Base-by-base conservation (phyloP, 179 eudicot genomes). In the Silene coronaria region DNA sequence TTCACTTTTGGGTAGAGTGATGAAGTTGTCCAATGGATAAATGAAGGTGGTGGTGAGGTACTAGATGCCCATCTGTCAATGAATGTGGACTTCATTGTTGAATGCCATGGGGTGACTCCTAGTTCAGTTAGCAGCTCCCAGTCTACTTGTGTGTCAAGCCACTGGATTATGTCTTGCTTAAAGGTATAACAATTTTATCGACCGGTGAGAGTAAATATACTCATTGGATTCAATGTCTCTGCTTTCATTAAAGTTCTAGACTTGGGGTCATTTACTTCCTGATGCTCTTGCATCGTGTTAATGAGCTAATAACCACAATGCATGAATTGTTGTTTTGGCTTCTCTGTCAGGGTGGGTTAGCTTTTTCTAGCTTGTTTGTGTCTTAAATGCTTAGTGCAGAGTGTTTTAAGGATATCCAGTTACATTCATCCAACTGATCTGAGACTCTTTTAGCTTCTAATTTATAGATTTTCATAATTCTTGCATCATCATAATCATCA, bases 111-210 rank as follows among this genome's bases (percentile, higher is more conserved):
- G 76, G 84, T 79, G 58, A 65, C 80, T 76, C 74, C 83, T 38
- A 75, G 38, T 76, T 77, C 72, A 34, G 46, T 79, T 77, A 77
- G 79, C 78, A 59, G 61, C 70, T 78, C 75, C 58, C 83, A 77
- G 74, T 80, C 86, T 76, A 75, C 80, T 65, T 78, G 73, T 72
- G 92, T 92, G 73, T 91, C 99, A 77, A 87, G 86, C 76, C 99
- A 95, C 81, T 95, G 99, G 99, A 73, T 95, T 79, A 85, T 87
- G 53, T 85, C 91, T 73, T 95, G 97, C 81, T 80, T 90, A 75
- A 87, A 89, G 93, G 99, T 95, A 89, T 42, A 42, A 11, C 30
- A 32, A 38, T 58, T 72, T n/a, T 12, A 58, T 48, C 57, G 51
- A n/a, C 14, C 24, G 36, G 28, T 75, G 22, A 45, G 23, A 34